Base-by-base conservation (phyloP, 768 basidiomycete genomes). In the Leucogyrophana mollusca region DNA sequence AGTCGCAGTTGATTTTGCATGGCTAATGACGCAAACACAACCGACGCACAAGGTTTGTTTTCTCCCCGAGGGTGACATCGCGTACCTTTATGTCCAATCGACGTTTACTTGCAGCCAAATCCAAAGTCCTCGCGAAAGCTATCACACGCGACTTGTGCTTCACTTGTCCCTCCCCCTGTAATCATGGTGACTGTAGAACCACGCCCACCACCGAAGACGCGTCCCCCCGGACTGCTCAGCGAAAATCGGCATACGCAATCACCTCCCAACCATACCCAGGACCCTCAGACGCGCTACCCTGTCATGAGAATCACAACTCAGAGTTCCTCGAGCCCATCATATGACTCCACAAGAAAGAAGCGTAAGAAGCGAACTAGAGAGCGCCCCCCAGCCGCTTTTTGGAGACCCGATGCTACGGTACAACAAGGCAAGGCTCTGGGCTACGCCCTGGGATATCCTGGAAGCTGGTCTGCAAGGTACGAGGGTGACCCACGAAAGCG, bases 1-100 rank as follows among this genome's bases (percentile, higher is more conserved):
- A 4, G 65, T 64, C 21, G 71, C 79, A 1, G 64, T 80, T 14
- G 71, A 77, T 33, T 56, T 57, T 16, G 55, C 61, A 16, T 57
- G 54, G 47, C 46, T 76, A 20, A 23, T 66, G 23, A 34, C 46
- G 17, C 56, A 64, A 37, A 52, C 68, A 36, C 45, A 47, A 20
- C 34, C 48, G 41, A 35, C 47, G 21, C 49, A 21, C 40, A 56
- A 64, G 60, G 60, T 65, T 10, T 4, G 2, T 2, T 17, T 22
- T 23, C 17, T 21, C n/a, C n/a, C n/a, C n/a, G n/a, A n/a, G n/a
- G n/a, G n/a, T n/a, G n/a, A n/a, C n/a, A n/a, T 38, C 20, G 16
- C 18, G 24, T 22, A n/a, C 32, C 33, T 2, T 18, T 9, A 14
- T 56, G 50, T 9, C 50, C 10, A 43, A 11, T 25, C 40, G 4